phyloP scores from a whole-genome alignment of 768 basidiomycete genomes.

The Holtermannia corniformis region DNA sequence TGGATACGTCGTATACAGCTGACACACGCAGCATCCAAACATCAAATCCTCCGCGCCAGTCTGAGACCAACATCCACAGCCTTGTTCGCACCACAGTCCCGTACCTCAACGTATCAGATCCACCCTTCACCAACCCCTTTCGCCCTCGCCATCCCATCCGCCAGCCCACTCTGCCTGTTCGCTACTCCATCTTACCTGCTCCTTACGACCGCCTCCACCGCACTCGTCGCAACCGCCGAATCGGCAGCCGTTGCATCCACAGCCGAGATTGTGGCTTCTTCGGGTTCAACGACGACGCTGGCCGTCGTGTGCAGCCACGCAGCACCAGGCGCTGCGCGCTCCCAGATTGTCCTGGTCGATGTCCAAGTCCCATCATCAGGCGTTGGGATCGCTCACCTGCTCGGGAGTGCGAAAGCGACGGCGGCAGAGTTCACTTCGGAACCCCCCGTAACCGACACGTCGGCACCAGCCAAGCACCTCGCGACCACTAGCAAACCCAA shows the following conservation, averaged over 20 bases:
- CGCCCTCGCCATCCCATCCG: background rate
- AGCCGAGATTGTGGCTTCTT: background rate
- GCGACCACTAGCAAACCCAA: too few relatives aligned
- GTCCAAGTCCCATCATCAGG: conserved; percentile 4
- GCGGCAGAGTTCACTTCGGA: background rate
- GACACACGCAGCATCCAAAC: conserved; percentile 1
- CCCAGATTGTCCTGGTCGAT: conserved; percentile 5
- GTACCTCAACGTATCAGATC: background rate
- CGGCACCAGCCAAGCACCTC: too few relatives aligned
- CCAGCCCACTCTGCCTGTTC: background rate
- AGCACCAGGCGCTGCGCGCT: conserved; percentile 1
- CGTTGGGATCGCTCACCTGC: conserved; percentile 13
- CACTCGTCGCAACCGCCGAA: conserved; percentile 2
- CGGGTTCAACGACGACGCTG: background rate
- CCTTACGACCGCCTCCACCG: conserved; percentile 8
- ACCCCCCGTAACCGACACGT: background rate
- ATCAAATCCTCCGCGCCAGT: background rate
- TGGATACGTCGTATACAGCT: conserved; percentile 2
- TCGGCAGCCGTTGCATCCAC: background rate
- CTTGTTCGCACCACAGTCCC: background rate
- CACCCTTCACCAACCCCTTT: background rate
- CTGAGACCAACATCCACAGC: background rate
- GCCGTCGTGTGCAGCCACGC: background rate
- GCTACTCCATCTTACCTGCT: conserved; percentile 9
- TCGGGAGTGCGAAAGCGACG: conserved; percentile 5